phyloP scores from a whole-genome alignment of 176 grass and related monocot genomes.

The Panicum miliaceum region DNA sequence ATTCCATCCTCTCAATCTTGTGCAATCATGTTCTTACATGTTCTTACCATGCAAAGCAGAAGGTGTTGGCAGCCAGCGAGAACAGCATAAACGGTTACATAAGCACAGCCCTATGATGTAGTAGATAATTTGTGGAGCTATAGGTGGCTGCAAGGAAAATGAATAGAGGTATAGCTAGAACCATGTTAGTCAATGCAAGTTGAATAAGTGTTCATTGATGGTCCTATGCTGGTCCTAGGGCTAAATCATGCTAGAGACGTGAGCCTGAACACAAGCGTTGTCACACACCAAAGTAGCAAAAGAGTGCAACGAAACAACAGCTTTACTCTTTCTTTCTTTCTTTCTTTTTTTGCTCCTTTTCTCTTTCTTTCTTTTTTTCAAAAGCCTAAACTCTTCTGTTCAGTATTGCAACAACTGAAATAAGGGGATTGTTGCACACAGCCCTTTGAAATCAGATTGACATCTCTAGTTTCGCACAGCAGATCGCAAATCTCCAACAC shows the following conservation, averaged over 20 bases:
- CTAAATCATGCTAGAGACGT: too few species aligned
- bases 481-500: too few species aligned
- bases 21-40: not conserved
- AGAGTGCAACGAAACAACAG: too few species aligned
- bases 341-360: not conserved
- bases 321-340: too few species aligned
- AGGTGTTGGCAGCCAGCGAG: not conserved
- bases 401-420: too few species aligned
- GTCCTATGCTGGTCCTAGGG: not conserved
- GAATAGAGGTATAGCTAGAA: not conserved
- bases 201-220: not conserved
- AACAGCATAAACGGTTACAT: not conserved
- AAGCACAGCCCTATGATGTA: not conserved
- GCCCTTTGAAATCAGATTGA: too few species aligned
- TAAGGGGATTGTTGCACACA: too few species aligned
- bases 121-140: not conserved
- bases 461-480: too few species aligned
- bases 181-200: not conserved
- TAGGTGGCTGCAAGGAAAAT: not conserved
- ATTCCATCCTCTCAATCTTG: too few species aligned
- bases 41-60: not conserved
- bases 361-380: not conserved
- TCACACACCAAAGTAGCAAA: too few species aligned
- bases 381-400: not conserved
- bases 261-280: not conserved